Base-by-base conservation (phyloP, 1,284 basidiomycete species). In the Phlebopus sp. region DNA sequence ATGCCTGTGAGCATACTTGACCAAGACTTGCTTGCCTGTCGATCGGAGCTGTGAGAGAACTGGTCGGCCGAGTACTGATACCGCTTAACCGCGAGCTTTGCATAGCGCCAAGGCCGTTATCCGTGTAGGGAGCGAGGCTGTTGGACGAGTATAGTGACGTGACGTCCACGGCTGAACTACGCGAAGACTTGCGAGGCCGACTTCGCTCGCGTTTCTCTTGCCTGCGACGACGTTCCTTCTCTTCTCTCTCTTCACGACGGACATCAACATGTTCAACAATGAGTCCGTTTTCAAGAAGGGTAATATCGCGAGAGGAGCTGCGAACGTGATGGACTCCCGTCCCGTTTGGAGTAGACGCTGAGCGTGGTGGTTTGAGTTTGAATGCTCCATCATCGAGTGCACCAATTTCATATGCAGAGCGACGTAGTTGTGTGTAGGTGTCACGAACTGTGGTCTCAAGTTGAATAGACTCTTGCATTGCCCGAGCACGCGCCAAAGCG, bases 251-350 rank as follows among this genome's bases (percentile, higher is more conserved):
- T 65, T 91, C 90, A 54, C 76, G 82, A 37, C 82, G 80, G n/a
- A 92, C 80, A 65, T 92, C 80, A 37, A 92, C 85, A 49, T 88
- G 85, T 58, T 93, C 90, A 7, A 92, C 83, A 41, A 91, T 86
- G 77, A 92, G 83, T 7, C 89, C 90, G 57, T 89, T 92, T 63
- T 91, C 85, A 13, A 93, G 75, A 10, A 92, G 69, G 0, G 88
- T 90, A 4, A 89, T 76, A 47, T 92, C 86, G 15, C 87, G 81
- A 38, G 82, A 80, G 44, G 79, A 76, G 18, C 68, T 70, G 21
- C 74, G 73, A 27, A 68, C 64, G 52, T 81, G 78, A 9, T 66
- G 59, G 27, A 54, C 58, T 32, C 67, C 56, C 46, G 58, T 55
- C 17, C 62, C 59, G 15, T 62, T 61, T 15, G 73, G 63, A 2